These are phyloP conservation scores for Tetracentron sinense DNA, from an alignment of 164 flowering plant species.

Conservation along the genomic window DNA sequence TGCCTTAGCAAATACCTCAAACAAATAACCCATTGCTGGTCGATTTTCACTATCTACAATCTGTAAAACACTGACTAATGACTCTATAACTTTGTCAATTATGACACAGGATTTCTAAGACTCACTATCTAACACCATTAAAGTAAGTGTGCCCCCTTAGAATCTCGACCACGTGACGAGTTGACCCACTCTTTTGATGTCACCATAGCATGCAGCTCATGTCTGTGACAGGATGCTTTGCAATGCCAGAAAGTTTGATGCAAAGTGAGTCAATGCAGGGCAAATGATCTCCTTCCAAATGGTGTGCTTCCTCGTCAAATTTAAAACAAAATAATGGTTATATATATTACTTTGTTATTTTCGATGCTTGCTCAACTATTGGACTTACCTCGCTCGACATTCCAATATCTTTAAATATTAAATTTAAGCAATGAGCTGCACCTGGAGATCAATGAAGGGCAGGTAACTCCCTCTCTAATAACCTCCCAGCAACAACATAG, in stretches of 20 bases:
- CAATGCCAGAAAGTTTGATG: slow-evolving; percentile 5
- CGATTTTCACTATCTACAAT: neutral
- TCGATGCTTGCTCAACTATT: neutral
- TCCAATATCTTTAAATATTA: slow-evolving; percentile 6
- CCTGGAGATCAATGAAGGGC: slow-evolving; percentile 13
- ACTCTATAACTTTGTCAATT: neutral
- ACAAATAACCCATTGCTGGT: slow-evolving; percentile 1
- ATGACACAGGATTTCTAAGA: neutral
- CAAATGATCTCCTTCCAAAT: neutral
- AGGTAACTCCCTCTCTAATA: neutral
- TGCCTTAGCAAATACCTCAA: neutral
- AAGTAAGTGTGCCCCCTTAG: neutral
- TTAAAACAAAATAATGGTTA: slow-evolving; percentile 1
- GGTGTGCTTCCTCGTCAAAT: neutral
- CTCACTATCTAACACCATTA: neutral
- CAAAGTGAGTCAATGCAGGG: slow-evolving; percentile 6
- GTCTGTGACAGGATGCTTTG: slow-evolving; percentile 3
- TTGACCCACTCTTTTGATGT: neutral
- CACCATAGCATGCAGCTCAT: slow-evolving; percentile 6
- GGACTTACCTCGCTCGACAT: neutral
- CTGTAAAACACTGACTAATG: neutral
- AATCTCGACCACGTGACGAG: neutral
- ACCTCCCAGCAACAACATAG: neutral
- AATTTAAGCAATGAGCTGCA: slow-evolving; percentile 13
- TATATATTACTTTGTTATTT: slow-evolving; percentile 5